A percentile compares a stretch with the other conserved stretches of the same genome.
Conservation (phyloP, 139 green algal genomes). For the Closterium sp. region DNA sequence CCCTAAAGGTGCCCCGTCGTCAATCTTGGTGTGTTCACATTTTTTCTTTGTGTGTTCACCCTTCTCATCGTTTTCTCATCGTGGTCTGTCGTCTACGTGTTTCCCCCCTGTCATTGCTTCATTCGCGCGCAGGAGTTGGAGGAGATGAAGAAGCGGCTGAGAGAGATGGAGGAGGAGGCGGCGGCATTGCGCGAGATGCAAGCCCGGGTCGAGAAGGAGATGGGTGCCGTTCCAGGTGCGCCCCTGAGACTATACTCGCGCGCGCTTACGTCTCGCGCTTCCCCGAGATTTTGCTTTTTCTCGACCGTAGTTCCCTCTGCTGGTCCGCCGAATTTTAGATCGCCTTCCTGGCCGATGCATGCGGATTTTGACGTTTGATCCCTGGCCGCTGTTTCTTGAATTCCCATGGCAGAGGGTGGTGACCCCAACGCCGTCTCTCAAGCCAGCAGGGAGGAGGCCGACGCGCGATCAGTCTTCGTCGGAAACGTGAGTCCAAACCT, state of each 20-base stretch:
- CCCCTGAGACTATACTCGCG: too few relatives aligned
- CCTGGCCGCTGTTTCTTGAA: background rate
- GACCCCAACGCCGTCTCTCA: constrained; percentile 23
- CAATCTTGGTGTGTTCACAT: too few relatives aligned
- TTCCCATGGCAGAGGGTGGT: constrained; percentile 1
- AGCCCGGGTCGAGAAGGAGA: constrained; percentile 58
- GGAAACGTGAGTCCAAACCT: constrained; percentile 87
- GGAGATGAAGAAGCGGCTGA: constrained; percentile 80
- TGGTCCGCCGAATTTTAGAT: background rate
- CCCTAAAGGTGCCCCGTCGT: too few relatives aligned
- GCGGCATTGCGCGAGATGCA: constrained; percentile 76
- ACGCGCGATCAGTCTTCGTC: constrained; percentile 86
- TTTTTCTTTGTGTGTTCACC: too few relatives aligned
- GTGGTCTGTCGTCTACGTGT: background rate
- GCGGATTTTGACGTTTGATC: too few relatives aligned
- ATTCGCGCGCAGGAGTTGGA: constrained; percentile 75
- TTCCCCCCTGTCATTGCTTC: background rate
- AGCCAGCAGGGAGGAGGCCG: constrained; percentile 72
- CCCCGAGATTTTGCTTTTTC: background rate
- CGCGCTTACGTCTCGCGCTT: background rate
- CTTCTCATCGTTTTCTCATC: background rate
- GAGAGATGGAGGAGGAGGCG: constrained; percentile 89
- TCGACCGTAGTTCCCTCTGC: background rate
- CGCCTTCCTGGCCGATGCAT: too few relatives aligned
- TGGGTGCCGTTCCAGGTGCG: constrained; percentile 13